These are phyloP conservation scores for Boletus subparvulus DNA, from an alignment of 768 basidiomycete species.

Conservation along the genomic window DNA sequence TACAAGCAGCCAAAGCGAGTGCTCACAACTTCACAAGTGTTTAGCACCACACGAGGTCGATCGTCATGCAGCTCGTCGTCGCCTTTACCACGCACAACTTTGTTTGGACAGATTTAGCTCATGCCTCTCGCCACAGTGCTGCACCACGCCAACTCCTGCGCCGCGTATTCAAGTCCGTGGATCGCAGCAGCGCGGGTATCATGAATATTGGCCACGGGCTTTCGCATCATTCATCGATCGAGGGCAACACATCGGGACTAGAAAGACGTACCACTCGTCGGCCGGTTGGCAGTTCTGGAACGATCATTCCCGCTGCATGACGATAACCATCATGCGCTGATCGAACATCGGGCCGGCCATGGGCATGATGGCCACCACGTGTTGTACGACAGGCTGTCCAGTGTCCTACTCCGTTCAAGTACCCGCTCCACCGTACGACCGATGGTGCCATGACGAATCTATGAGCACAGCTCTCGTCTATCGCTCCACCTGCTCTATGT, in stretches of 20 bases:
- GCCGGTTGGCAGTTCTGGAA: neutral
- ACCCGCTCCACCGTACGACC: neutral
- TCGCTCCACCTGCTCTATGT: neutral
- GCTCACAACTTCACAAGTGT: no score
- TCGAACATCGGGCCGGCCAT: neutral
- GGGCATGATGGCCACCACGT: neutral
- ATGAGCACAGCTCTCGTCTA: neutral
- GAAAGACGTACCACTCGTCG: neutral
- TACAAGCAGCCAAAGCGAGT: no score
- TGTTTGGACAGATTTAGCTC: no score
- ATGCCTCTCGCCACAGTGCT: neutral
- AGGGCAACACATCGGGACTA: neutral
- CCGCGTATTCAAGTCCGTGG: neutral
- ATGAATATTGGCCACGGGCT: neutral
- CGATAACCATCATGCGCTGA: neutral
- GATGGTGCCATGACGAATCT: neutral
- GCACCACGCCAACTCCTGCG: neutral
- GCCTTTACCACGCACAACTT: no score
- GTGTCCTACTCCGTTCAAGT: neutral
- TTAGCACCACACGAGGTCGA: no score
- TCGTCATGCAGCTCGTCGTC: no score
- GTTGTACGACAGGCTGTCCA: neutral
- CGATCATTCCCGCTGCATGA: neutral
- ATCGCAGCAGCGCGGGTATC: neutral
- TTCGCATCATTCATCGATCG: neutral